phyloP scores from a whole-genome alignment of 1,284 basidiomycete species.

The Ganoderma multipileum region DNA sequence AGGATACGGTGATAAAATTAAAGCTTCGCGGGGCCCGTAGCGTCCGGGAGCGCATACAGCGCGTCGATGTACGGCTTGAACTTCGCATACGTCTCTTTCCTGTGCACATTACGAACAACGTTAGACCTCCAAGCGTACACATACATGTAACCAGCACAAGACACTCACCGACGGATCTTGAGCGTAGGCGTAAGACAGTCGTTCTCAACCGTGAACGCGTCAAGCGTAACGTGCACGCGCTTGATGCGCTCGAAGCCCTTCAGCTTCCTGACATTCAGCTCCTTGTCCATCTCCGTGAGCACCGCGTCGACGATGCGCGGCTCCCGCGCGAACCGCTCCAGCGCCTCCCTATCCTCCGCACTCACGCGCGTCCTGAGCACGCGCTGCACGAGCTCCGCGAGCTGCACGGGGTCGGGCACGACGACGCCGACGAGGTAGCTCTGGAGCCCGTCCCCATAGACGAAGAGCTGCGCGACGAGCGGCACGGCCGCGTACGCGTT shows the following conservation, averaged over 20 bases:
- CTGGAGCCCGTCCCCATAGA: conserved; percentile 88
- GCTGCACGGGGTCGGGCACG: conserved; percentile 79
- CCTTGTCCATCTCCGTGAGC: conserved; percentile 60
- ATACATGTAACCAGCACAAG: background rate
- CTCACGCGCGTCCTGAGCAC: conserved; percentile 62
- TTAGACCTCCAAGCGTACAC: background rate
- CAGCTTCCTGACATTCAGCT: conserved; percentile 68
- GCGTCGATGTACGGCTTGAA: conserved; percentile 71
- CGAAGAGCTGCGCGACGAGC: conserved; percentile 77
- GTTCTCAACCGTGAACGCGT: conserved; percentile 81
- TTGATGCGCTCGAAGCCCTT: conserved; percentile 89
- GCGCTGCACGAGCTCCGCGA: conserved; percentile 66
- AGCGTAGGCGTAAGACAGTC: conserved; percentile 83
- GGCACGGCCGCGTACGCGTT: conserved; percentile 80
- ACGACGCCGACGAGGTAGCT: conserved; percentile 87
- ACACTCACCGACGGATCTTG: conserved; percentile 70
- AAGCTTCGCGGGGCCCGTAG: conserved; percentile 32
- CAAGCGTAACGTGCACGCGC: conserved; percentile 75
- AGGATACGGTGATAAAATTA: conserved; percentile 2
- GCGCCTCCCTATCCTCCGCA: conserved; percentile 56
- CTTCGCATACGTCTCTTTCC: conserved; percentile 72
- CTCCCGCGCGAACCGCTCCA: conserved; percentile 69
- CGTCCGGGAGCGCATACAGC: conserved; percentile 70
- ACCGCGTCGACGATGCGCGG: conserved; percentile 68
- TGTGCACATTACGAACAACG: conserved; percentile 19